Evolutionary conservation across 768 basidiomycete species (phyloP), one percentile per base, ranked within the genome.

Genomic region (Dioszegia aurantiaca): DNA sequence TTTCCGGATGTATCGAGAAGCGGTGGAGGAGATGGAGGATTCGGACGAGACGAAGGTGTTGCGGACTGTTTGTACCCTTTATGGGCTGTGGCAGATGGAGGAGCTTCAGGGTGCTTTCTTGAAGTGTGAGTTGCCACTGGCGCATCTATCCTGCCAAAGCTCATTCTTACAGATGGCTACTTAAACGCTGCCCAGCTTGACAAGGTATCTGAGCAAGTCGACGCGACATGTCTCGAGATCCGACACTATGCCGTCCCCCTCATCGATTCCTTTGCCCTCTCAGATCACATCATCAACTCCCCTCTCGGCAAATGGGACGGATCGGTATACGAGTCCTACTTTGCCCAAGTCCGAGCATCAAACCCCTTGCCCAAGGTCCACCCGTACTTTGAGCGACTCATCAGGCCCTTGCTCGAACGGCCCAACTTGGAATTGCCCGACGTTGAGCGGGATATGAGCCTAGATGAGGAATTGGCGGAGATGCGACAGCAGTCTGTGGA

Each of bases 351-450:
- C 33, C 74, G 76, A 57, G 76, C 75, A 14, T 63, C 74, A 41
- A 80, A 80, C 67, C 79, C 79, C 19, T 62, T 72, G 52, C 72
- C 72, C n/a, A 73, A 75, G 49, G 76, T 72, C 16, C 78, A 78
- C 60, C 79, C 79, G 1, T 80, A 80, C 72, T 79, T 80, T 56
- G 75, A 77, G 19, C 65, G 78, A n/a, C 67, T 79, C 40, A 80
- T 80, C 75, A 75, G 75, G 62, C 79, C 79, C 3, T 60, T 80
- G 30, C 68, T 80, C 45, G 77, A 78, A 56, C 68, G 79, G 31
- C 62, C 75, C 59, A 72, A 77, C 28, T 58, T 68, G 31, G 62
- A 62, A 17, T 59, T 76, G 26, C 76, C 73, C 44, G 77, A 78
- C 62, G 65, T 70, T 9, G 77, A 73, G 48, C 59, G 62, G 33